Percentiles rank a stretch among this genome's conserved stretches.
Evolutionary conservation across 441 rosid species (phyloP).

Genomic region (Isatis lusitanica): DNA sequence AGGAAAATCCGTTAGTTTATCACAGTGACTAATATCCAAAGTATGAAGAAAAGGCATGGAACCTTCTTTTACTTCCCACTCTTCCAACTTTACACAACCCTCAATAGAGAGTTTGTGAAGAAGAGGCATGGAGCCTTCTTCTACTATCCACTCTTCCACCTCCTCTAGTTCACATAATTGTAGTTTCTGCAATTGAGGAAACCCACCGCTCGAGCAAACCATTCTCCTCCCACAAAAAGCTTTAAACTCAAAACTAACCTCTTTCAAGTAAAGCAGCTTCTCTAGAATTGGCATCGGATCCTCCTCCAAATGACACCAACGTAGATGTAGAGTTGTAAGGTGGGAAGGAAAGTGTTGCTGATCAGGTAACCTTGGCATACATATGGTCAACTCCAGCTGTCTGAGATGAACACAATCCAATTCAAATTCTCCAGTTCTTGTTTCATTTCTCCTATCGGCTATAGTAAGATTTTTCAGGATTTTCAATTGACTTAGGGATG

Average conservation of each 20-base stretch:
- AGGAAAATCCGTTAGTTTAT: constrained; percentile 30
- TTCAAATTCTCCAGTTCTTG: neutral
- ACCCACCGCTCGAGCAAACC: neutral
- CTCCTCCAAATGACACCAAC: neutral
- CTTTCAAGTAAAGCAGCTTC: neutral
- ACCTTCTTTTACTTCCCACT: too few relatives aligned
- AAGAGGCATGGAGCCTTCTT: constrained; percentile 20
- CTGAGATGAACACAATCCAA: neutral
- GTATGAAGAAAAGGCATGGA: too few relatives aligned
- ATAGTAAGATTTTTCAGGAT: neutral
- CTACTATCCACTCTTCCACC: constrained; percentile 24
- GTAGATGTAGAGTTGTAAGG: neutral
- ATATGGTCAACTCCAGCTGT: rapidly evolving
- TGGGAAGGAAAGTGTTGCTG: neutral
- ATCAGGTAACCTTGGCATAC: constrained; percentile 4
- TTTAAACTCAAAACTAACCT: neutral
- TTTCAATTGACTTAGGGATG: neutral
- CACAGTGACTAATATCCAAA: constrained; percentile 21
- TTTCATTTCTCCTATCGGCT: too few relatives aligned
- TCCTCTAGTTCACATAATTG: neutral
- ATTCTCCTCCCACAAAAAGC: neutral
- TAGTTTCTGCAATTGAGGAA: neutral
- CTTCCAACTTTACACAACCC: too few relatives aligned
- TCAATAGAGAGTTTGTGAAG: neutral
- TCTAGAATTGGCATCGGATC: constrained; percentile 14